These are phyloP conservation scores for Trichoderma virens DNA, from an alignment of 495 filamentous ascomycete genomes.

Conservation along the genomic window DNA sequence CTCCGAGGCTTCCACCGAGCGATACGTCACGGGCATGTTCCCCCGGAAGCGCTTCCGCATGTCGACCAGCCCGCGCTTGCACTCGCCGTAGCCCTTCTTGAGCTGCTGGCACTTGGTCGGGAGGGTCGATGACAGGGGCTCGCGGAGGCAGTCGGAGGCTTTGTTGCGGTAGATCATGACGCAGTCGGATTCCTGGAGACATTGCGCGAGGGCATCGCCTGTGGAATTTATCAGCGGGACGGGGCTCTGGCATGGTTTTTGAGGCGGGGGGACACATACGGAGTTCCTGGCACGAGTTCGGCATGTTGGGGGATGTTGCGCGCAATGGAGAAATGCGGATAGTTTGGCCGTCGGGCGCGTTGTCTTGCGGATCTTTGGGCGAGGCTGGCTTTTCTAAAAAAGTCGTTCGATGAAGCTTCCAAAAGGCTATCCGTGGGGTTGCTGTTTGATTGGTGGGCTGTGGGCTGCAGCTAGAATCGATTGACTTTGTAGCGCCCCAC, in stretches of 20 bases:
- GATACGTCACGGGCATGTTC: slow-evolving; percentile 73
- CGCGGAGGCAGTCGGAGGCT: slow-evolving; percentile 78
- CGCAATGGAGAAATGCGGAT: not conserved
- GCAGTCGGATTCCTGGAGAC: slow-evolving; percentile 91
- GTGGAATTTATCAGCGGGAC: not conserved
- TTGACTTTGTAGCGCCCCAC: not conserved
- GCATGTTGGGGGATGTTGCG: slow-evolving; percentile 79
- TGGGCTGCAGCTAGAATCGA: not conserved
- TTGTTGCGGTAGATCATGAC: slow-evolving; percentile 83
- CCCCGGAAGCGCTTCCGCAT: slow-evolving; percentile 98
- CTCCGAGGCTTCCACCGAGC: slow-evolving; percentile 52
- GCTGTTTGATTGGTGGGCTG: not conserved
- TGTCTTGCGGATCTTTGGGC: not conserved
- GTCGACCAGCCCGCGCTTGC: slow-evolving; percentile 92
- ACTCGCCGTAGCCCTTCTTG: slow-evolving; percentile 84
- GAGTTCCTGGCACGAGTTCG: slow-evolving; percentile 92
- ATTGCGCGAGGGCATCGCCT: slow-evolving; percentile 88
- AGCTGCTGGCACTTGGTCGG: slow-evolving; percentile 88
- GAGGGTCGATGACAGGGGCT: slow-evolving; percentile 67
- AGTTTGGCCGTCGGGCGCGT: not conserved
- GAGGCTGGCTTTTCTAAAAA: not conserved
- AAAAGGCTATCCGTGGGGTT: not conserved
- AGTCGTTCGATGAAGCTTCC: not conserved
- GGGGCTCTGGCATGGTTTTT: not conserved
- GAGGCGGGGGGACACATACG: slow-evolving; percentile 45